A percentile compares a stretch with the other conserved stretches of the same genome.
Evolutionary conservation across 2,329 filamentous ascomycete genomes (phyloP).

Genomic region (Beauveria pseudobassiana): DNA sequence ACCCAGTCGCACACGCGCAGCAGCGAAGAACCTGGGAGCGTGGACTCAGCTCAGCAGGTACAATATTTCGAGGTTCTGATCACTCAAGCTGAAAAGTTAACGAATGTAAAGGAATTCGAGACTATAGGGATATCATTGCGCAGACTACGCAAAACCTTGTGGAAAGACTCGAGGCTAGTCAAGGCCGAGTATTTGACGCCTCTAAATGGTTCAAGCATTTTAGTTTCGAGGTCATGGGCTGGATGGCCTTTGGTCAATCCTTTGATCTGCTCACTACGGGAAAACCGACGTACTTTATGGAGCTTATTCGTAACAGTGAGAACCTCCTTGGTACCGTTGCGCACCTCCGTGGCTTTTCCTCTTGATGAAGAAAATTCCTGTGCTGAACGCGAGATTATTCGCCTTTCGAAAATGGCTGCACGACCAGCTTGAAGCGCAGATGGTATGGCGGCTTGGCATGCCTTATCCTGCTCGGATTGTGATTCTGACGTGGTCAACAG

Average conservation of each 20-base stretch:
- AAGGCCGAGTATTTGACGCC: constrained; percentile 20
- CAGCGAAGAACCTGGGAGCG: constrained; percentile 28
- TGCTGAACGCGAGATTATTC: neutral
- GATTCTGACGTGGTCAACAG: neutral
- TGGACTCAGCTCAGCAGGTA: constrained; percentile 23
- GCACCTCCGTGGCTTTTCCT: neutral
- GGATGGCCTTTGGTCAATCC: constrained; percentile 30
- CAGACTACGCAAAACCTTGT: constrained; percentile 19
- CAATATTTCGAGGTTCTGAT: neutral
- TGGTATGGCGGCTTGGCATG: neutral
- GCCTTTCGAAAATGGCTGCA: neutral
- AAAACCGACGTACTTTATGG: constrained; percentile 17
- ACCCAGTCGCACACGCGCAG: constrained; percentile 22
- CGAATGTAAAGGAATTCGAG: neutral
- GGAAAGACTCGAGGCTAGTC: constrained; percentile 16
- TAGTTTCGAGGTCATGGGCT: constrained; percentile 34
- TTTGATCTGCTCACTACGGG: constrained; percentile 26
- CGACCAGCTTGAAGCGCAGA: neutral
- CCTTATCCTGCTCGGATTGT: neutral
- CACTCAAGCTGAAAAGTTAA: too few relatives aligned
- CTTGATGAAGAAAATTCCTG: neutral
- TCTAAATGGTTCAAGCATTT: constrained; percentile 28
- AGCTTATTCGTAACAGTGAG: constrained; percentile 18
- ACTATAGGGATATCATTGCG: neutral
- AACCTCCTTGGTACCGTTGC: neutral